Evolutionary conservation across 805 yeast genomes (phyloP), one percentile per base, ranked within the genome.

Genomic region (Zygotorulaspora danielsina): DNA sequence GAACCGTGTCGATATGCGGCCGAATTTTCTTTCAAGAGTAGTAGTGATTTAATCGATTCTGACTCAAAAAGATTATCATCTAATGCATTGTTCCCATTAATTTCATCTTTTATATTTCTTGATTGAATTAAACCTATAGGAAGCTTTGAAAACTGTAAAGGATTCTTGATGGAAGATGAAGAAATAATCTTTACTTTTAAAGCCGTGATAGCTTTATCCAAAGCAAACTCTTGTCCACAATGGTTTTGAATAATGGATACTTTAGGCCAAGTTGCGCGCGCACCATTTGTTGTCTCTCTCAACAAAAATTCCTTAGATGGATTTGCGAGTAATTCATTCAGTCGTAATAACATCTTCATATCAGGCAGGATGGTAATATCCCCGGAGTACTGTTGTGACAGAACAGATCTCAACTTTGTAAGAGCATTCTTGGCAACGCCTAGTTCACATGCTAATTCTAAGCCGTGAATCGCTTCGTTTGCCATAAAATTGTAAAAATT

Each of bases 201-300:
- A 6, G 63, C 55, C n/a, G 80, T 70, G 6, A 93, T 87, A 6
- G 93, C 83, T 42, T 73, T 74, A 60, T 90, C 97, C 28, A 90
- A 66, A 0, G 88, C 83, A 60, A 90, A 81, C 55, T 90, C 98
- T 21, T 88, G 77, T 0, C 93, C 80, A 62, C 96, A 88, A 55
- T 87, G 96, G 59, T 93, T 90, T 49, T 81, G 74, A 33, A 90
- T 86, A 31, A 89, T 72, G 2, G 95, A 77, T 4, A 93, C 62
- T 54, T 86, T 85, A 0, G 96, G 95, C 97, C 97, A 90, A 0
- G 96, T 81, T 0, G 96, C 90, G 41, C 85, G 68, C 1, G 95
- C 93, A 1, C 97, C 98, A 46, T 94, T 72, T 27, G 79, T 70
- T 2, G 82, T 74, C 42, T 54, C 63, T 6, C 81, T 82, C 32